Base-by-base conservation (phyloP, 1,284 basidiomycete genomes). In the Apiotrichum mycotoxinovorans region DNA sequence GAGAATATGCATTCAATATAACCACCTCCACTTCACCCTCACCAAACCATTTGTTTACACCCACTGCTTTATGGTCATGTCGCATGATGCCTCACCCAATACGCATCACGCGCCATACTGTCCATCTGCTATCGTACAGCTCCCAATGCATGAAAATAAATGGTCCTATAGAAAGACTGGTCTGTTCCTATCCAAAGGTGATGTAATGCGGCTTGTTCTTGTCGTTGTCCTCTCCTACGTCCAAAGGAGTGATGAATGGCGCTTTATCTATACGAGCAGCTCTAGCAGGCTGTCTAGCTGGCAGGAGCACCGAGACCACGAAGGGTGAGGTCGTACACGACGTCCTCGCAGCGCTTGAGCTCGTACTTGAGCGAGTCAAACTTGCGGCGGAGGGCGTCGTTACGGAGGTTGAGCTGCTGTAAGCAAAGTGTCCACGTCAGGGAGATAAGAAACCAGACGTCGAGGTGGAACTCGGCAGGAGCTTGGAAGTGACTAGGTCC, bases 331-430 rank as follows among this genome's bases (percentile, higher is more conserved):
- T 78, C 76, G 56, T 77, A 78, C 50, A 78, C 74, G 10, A 78
- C 77, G 57, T 77, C 74, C 65, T 78, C 77, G 57, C 76, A 78
- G 42, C 72, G 63, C 66, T 78, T 78, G 41, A 78, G 59, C 53
- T 78, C 77, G 62, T 78, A 78, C 60, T 78, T 78, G 56, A 78
- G 64, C 48, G 73, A 74, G 65, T 78, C 77, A 52, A 78, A 78
- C 51, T 72, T 68, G 35, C 77, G 66, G 54, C 77, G 59, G 30
- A 78, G 65, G 14, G 68, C 68, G 43, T 78, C 75, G 58, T 78
- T 78, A 33, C 76, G 69, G 15, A 78, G 66, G 58, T 78, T 78
- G 46, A 78, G 66, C 76, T 76, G 52, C 15, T 18, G 23, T 17
- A 20, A 23, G 22, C 25, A 12, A 38, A 3, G n/a, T 18, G 18